Base-by-base conservation (phyloP, 2,329 filamentous ascomycete species). In the Lasiodiplodia gonubiensis region DNA sequence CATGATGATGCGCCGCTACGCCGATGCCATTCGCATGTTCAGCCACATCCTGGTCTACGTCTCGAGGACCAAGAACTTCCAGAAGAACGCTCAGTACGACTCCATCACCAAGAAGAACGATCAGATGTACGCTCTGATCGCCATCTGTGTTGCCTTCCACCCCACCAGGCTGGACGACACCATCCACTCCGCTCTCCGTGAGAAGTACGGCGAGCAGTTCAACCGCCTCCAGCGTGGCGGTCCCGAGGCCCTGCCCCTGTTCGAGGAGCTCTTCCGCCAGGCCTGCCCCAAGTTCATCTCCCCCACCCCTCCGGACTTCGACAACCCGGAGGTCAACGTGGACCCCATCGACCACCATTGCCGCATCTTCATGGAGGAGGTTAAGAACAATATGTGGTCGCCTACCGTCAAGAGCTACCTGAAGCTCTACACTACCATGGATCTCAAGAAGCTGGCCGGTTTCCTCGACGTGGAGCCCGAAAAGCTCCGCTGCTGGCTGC, bases 1-100 rank as follows among this genome's bases (percentile, higher is more conserved):
- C 90, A 98, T 99, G 94, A 99, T 99, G 95, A 97, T 98, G 92
- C 93, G 95, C 84, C 92, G 95, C 79, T 99, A 99, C 80, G 92
- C 93, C 82, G 95, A 99, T 82, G 95, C 95, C 81, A 97, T 99
- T 84, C 93, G 94, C 87, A 97, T 97, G 91, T 99, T 99, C 89
- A 97, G 92, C 86, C 95, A 99, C 88, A 99, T 99, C 82, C 89
- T 99, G 75, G 91, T 99, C 83, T 99, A 98, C 84, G 94, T 99
- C 73, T 97, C 93, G 74, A 88, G 95, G 76, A 99, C 95, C 78
- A 99, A 99, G 92, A 98, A 98, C 87, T 98, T 98, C 89, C 95
- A 99, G 84, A 99, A 98, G 90, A 97, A 94, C 80, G 91, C 92
- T 33, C 92, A 97, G 84, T 98, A 97, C 85, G 95, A 99, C 82